Base-by-base conservation (phyloP, 306 rosid species). In the Rosa chinensis region DNA sequence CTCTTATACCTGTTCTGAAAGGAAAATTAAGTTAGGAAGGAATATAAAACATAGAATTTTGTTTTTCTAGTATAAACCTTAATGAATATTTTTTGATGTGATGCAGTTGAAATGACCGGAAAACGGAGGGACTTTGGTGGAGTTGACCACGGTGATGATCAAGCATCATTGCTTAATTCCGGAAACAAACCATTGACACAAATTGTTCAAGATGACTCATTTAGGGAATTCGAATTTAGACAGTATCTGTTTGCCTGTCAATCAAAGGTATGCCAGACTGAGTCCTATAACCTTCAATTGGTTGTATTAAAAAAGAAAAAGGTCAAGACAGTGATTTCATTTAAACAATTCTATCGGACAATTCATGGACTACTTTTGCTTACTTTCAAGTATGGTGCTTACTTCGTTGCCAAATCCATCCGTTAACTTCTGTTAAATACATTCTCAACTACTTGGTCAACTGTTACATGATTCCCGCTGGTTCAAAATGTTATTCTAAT, bases 191-290 rank as follows among this genome's bases (percentile, higher is more conserved):
- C 94, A 77, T 87, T 96, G 89, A 83, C 96, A 49, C 96, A 93
- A 82, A 96, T 96, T 68, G 92, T 91, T 82, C 99, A 90, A 87
- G 99, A 96, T 71, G 99, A 93, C 80, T 91, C 97, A 8, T 93
- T 96, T 82, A 84, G 99, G 90, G 99, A 96, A 84, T 96, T 96
- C 84, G 99, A 96, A 80, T 93, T 96, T 87, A 83, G 96, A 86
- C 99, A 96, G 81, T 96, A 96, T 90, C 90, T 96, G 35, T 93
- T 96, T 85, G 86, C 98, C 82, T 91, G 98, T 80, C 98, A 90
- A 84, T 81, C 98, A 80, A 93, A 92, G 99, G 99, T 96, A 79
- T 73, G 86, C 53, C 72, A 67, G 23, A 82, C 86, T 53, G 55
- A 59, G 70, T 48, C 2, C 62, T 62, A 32, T 40, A 47, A 25